These are phyloP conservation scores for Chlamydomonas sphaeroides DNA, from an alignment of 139 green algal species.

Conservation along the genomic window DNA sequence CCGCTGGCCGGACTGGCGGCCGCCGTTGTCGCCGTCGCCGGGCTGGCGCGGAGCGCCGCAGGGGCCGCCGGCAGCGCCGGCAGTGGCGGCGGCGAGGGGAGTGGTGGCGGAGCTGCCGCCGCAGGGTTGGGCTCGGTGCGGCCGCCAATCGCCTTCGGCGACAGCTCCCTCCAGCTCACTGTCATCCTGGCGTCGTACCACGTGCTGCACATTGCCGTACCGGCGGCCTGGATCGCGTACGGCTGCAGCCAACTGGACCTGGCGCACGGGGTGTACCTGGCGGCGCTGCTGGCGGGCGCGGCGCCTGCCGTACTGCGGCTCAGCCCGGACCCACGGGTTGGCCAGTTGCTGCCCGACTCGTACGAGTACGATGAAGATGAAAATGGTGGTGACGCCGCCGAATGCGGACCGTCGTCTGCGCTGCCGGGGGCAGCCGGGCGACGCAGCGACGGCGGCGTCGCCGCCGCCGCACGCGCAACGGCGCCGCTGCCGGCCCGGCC, in stretches of 20 bases:
- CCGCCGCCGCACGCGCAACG: neutral
- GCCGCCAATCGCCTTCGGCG: neutral
- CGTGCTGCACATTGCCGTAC: constrained; percentile 13
- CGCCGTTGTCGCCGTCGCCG: constrained; percentile 27
- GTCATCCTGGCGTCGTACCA: constrained; percentile 11
- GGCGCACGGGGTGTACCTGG: constrained; percentile 41
- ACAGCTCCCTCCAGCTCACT: neutral
- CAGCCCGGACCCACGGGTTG: constrained; percentile 11
- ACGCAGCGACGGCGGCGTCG: neutral
- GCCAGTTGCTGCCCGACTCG: constrained; percentile 4
- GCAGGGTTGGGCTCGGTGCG: neutral
- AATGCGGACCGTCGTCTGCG: no score
- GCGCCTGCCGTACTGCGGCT: neutral
- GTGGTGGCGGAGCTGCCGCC: neutral
- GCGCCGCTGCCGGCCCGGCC: constrained; percentile 16
- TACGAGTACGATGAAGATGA: no score
- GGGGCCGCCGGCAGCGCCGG: neutral
- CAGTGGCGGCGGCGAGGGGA: neutral
- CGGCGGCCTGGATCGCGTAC: constrained; percentile 14
- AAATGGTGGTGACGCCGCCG: no score
- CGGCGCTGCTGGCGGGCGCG: constrained; percentile 1
- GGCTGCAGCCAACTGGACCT: constrained; percentile 18
- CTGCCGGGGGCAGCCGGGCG: no score
- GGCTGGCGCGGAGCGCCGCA: constrained; percentile 16
- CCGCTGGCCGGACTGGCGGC: constrained; percentile 25